Base-by-base conservation (phyloP, 2,329 filamentous ascomycete genomes). In the Aspergillus phoenicis region DNA sequence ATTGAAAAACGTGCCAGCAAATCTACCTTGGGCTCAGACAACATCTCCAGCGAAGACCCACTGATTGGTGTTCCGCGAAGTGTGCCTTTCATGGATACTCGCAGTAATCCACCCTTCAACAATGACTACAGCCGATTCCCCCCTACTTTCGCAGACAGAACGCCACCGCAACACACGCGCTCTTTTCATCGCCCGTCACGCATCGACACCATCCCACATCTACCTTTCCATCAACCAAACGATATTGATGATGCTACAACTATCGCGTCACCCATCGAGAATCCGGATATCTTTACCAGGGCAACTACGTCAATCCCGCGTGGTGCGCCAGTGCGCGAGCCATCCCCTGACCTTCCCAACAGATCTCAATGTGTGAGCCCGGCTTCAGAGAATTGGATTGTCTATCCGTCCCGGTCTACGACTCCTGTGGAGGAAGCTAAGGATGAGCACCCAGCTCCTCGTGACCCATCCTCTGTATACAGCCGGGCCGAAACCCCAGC, bases 11-110 rank as follows among this genome's bases (percentile, higher is more conserved):
- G 89, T 58, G 75, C 87, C 53, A 85, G 83, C 59, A 77, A 80
- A 26, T 81, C 79, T 10, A 83, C 79, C 38, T 74, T 82, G 10
- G 71, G 78, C 39, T 75, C 77, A 4, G 72, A 74, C 17, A 62
- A 72, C 10, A 80, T 78, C 3, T 70, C 70, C 15, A 64, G 72
- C n/a, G 75, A 79, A 47, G 78, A 80, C 20, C 75, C 79, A 3
- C 67, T 81, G 41, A 78, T 81, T 39, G 75, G 74, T 4, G 64
- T 77, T 61, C 75, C 77, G 58, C 76, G 79, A 0, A 84, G 84
- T 0, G 82, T 97, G 53, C 88, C 93, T 0, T 97, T 96, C 75
- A 85, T 91, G 77, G 89, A 95, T 71, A 96, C 91, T 0, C 86
- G 93, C 36, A 83, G 81, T 15, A 80, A 84, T 51, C 91, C 88